A percentile compares a stretch with the other conserved stretches of the same genome.
Evolutionary conservation across 2,329 filamentous ascomycete species (phyloP).

Genomic region (Talaromyces piceae): DNA sequence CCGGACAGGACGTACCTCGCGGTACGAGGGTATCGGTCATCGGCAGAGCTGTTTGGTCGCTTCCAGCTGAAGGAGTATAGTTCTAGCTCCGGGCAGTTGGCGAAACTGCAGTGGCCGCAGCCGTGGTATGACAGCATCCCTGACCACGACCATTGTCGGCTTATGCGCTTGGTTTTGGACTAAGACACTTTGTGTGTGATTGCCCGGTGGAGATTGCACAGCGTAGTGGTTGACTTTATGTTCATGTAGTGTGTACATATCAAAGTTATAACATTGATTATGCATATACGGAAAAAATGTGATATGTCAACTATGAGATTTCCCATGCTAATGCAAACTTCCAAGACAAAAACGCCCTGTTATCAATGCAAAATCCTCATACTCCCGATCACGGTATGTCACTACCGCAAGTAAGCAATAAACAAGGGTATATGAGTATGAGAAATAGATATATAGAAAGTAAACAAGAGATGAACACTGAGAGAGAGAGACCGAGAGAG

Average conservation of each 20-base stretch:
- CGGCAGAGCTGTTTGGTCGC: not conserved
- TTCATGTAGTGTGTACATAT: not conserved
- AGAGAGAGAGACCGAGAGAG: not conserved
- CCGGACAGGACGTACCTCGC: slow-evolving; percentile 4
- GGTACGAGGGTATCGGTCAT: slow-evolving; percentile 4
- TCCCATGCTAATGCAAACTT: not conserved
- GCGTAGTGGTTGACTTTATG: not conserved
- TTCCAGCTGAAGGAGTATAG: slow-evolving; percentile 2
- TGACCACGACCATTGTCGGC: slow-evolving; percentile 6
- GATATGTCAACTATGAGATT: not conserved
- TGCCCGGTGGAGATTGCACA: not conserved
- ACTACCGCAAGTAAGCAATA: not conserved
- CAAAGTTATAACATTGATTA: not conserved
- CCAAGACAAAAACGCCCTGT: not conserved
- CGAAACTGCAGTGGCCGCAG: slow-evolving; percentile 8
- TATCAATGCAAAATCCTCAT: not conserved
- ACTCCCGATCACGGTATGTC: not conserved
- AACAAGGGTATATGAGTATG: slow-evolving; percentile 9
- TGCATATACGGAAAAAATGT: not conserved
- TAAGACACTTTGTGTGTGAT: not conserved
- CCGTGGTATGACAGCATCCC: slow-evolving; percentile 4
- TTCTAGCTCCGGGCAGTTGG: not conserved
- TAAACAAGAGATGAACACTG: not conserved
- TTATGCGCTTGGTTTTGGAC: not conserved
- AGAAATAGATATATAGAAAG: not conserved